phyloP scores from a whole-genome alignment of 2,329 filamentous ascomycete genomes.

The Colletotrichum cordylinicola region DNA sequence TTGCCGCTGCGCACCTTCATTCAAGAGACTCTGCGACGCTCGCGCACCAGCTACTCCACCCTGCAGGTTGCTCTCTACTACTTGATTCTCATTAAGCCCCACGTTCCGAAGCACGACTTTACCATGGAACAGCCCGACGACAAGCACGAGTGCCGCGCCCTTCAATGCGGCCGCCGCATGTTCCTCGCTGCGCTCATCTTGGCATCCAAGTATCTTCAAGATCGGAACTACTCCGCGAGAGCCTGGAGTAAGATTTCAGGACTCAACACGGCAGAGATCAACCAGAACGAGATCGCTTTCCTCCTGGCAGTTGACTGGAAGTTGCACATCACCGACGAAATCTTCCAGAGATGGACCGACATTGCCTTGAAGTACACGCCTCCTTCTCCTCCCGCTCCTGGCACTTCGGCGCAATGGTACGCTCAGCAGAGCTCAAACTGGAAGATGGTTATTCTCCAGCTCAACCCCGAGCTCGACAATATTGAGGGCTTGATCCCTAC shows the following conservation, averaged over 20 bases:
- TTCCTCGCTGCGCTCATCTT: conserved; percentile 94
- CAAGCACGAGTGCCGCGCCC: conserved; percentile 73
- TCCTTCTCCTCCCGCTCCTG: conserved; percentile 61
- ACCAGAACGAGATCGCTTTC: conserved; percentile 95
- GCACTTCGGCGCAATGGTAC: conserved; percentile 45
- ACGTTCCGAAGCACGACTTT: conserved; percentile 83
- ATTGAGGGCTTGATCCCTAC: conserved; percentile 55
- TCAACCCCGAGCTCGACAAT: conserved; percentile 65
- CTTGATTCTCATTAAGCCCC: conserved; percentile 89
- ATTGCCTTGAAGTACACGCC: conserved; percentile 88
- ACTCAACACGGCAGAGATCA: conserved; percentile 91
- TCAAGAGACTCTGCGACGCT: conserved; percentile 93
- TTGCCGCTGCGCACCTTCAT: conserved; percentile 94
- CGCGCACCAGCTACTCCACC: conserved; percentile 96
- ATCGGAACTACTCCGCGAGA: conserved; percentile 95
- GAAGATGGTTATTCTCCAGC: conserved; percentile 61
- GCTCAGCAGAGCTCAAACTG: conserved; percentile 59
- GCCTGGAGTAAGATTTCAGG: conserved; percentile 99
- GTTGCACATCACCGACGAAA: conserved; percentile 86
- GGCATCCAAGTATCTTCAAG: conserved; percentile 97
- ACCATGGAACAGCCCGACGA: conserved; percentile 85
- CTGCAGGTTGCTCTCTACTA: conserved; percentile 97
- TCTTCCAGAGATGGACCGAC: conserved; percentile 93
- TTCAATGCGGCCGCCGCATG: conserved; percentile 97
- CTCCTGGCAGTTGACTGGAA: conserved; percentile 91